Conservation (phyloP, 2,329 filamentous ascomycete species). For the Calonectria pseudoreteaudii region DNA sequence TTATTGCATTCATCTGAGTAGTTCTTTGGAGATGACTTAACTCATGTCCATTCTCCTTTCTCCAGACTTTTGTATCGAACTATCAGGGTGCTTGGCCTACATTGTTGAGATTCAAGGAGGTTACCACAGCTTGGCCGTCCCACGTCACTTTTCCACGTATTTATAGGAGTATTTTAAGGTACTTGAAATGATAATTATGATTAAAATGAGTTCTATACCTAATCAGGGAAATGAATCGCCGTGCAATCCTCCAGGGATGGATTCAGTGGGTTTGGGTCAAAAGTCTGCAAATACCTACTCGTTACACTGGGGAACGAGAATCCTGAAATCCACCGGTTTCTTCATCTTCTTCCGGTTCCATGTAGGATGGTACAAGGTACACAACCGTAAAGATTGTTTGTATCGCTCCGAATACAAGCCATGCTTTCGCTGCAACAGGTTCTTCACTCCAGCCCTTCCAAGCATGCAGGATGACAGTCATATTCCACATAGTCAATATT, state of each 20-base stretch:
- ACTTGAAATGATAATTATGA: not conserved
- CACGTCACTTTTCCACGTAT: no score
- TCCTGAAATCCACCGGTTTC: not conserved
- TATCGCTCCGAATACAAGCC: not conserved
- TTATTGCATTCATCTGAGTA: no score
- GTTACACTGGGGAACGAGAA: not conserved
- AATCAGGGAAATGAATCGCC: not conserved
- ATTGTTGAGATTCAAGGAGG: no score
- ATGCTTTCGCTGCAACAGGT: not conserved
- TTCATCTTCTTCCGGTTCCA: not conserved
- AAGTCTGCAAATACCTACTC: not conserved
- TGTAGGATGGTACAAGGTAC: not conserved
- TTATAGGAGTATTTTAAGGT: no score
- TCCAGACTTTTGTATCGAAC: no score
- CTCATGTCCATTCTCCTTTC: no score
- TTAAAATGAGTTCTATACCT: not conserved
- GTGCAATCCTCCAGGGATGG: not conserved
- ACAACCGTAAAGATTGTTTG: not conserved
- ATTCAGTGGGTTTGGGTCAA: not conserved
- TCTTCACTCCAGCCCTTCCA: not conserved
- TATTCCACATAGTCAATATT: not conserved
- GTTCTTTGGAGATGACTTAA: no score
- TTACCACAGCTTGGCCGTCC: no score
- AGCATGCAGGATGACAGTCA: not conserved
- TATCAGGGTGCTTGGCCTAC: no score